Base-by-base conservation (phyloP, 2,329 filamentous ascomycete genomes). In the Penicillium sp. region DNA sequence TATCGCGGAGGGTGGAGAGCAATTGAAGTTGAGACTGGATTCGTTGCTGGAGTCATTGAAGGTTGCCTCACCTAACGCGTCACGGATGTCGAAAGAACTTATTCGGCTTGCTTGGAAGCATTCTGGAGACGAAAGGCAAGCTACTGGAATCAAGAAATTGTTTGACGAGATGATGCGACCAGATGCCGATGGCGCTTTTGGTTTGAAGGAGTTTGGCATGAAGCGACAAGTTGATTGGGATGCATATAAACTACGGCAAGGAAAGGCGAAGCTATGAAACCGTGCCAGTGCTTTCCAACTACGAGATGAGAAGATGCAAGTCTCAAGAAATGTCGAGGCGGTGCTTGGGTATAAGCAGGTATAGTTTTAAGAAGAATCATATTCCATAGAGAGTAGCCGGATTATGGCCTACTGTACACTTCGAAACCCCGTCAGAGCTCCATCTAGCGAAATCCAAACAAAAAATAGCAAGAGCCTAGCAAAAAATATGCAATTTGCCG, bases 41-140 rank as follows among this genome's bases (percentile, higher is more conserved):
- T 49, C 24, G 11, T 61, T 67, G 13, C 47, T 75, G 6, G 13
- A 37, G 1, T 40, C 51, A 31, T 43, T 74, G 19, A 61, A 58
- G 19, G 33, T 52, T 5, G 58, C 64, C 4, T 71, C 70, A 3
- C 65, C 72, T 0, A 56, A 60, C 36, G 72, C 67, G 1, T 71
- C 71, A 1, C 54, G 55, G 3, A 68, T 71, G 67, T 70, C 63
- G n/a, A 76, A 75, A 47, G 64, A 71, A 19, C 50, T 74, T 18
- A 64, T 73, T 9, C 58, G 56, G 26, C 54, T 66, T 10, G 67
- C 60, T 3, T 73, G 66, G 68, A 58, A 56, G n/a, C 46, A 64
- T 46, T 59, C 36, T 3, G 58, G 61, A 11, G 48, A 18, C 7
- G 53, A 62, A 6, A 34, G 48, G 21, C 66, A 68, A 43, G 55